Evolutionary conservation across 202 grass and related monocot species (phyloP), one percentile per base, ranked within the genome.

Genomic region (Zizania palustris): DNA sequence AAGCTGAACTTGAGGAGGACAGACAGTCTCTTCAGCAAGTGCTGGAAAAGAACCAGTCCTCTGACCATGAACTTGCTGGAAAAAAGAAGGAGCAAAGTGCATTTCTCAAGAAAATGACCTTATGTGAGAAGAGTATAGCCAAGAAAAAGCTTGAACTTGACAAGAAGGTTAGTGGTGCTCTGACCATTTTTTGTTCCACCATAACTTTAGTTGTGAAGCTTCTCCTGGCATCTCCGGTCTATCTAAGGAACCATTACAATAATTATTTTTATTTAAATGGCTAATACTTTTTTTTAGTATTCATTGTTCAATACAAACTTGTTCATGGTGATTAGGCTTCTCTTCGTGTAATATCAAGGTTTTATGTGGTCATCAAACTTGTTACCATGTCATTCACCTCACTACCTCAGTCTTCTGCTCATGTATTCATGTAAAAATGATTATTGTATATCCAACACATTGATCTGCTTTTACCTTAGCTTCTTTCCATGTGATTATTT

Each of bases 81-180:
- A 97, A 94, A 87, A 93, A 85, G 77, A 97, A 92, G 75, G 91
- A 92, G 67, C 94, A 97, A 82, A 93, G 87, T 86, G 83, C 43
- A 60, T 94, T 85, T 82, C 84, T 97, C 63, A 97, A 94, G 85
- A 91, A 92, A 76, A 89, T 94, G 72, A 87, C 90, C 44, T 49
- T 91, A 14, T 91, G 89, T 35, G 95, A 97, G 80, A 97, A 90
- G 67, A 94, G 49, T 82, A 97, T 92, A 76, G 87, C 89, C 50
- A 94, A 81, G 83, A 90, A 92, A 80, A 97, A 90, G 80, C 82
- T 94, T 82, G 91, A 97, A 70, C 83, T 85, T 14, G 95, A 97
- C 77, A 97, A 94, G 73, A 97, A 97, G 87, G 95, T 92, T 46
- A 71, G 46, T 10, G 40, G 13, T 21, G 79, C 75, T 46, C 53